Evolutionary conservation across 2,329 filamentous ascomycete species (phyloP), one percentile per base, ranked within the genome.

Genomic region (Berkeleyomyces rouxiae): DNA sequence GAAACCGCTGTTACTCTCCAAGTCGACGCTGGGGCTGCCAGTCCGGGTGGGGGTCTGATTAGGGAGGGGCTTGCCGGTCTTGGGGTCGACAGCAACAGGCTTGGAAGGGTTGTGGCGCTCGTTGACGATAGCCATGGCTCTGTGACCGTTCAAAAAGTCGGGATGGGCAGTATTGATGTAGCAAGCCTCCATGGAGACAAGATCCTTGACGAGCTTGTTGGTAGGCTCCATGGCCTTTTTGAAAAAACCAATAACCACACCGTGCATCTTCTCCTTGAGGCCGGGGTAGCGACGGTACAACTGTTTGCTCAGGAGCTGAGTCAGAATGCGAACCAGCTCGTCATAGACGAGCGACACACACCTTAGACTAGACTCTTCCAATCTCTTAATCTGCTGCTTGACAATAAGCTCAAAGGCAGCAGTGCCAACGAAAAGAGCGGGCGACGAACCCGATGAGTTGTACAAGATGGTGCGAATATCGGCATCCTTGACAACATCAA

Each of bases 101-200:
- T 92, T 95, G 58, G 80, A 70, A 36, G 86, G 80, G 70, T 82
- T 88, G 73, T 96, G 87, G 65, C 89, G 86, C 74, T 99, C 93
- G 70, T 97, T 95, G 64, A 99, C 90, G 67, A 99, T 92, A 9
- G 93, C 90, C 93, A 99, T 99, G 58, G 93, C 92, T 80, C 91
- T 85, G 73, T 96, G 92, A 36, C 93, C 93, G 71, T 96, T 97
- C 67, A 99, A 78, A 75, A 99, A 99, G 72, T 99, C 93, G 7
- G 93, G 93, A 72, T 99, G 95, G 7, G 90, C 93, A 39, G 95
- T 99, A 78, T 99, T 99, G 79, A 99, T 87, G 73, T 99, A 99
- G 77, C 89, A 95, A 11, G 91, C 78, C 74, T 99, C 93, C 93
- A 99, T 99, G 7, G 86, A 77, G 36, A 99, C 92, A 47, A 99